Evolutionary conservation across 768 basidiomycete genomes (phyloP), one percentile per base, ranked within the genome.

Genomic region (Cystofilobasidium ferigula): DNA sequence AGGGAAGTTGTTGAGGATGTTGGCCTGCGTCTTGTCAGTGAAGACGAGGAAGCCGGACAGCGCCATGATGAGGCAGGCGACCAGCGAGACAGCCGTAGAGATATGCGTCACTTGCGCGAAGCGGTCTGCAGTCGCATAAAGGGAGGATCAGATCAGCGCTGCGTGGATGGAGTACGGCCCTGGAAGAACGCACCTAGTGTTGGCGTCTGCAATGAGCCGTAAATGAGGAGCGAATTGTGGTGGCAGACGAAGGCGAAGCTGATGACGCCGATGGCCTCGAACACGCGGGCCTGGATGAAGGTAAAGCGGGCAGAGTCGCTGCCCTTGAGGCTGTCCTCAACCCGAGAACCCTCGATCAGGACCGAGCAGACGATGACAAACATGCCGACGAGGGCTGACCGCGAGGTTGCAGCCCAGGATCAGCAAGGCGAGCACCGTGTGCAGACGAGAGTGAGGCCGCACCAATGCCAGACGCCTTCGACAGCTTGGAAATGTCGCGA

Each of bases 181-280:
- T n/a, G n/a, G n/a, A 2, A n/a, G 40, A 45, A 40, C 47, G 1
- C 13, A 63, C 61, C 94, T 32, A 98, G 78, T 0, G 95, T 98
- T 10, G 95, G 95, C 9, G 88, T 94, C 51, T 84, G 83, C 73
- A 99, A 78, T 71, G 87, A 89, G 57, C 93, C 92, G 72, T 97
- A 99, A 71, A 99, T 97, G 70, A 98, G 81, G 61, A 97, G 83
- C 12, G 92, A 91, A 75, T 99, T 99, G 76, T 98, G 95, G 75
- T 99, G 94, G 74, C 93, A 95, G 13, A 70, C 74, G 12, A 75
- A 75, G 7, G 67, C 67, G 69, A 78, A 76, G 40, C 74, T 75
- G 72, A 99, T 99, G 69, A 99, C 95, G 28, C 94, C 95, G 56
- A 97, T 93, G 35, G 95, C 93, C 74, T 89, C 89, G 73, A 95